Evolutionary conservation across 2,329 filamentous ascomycete genomes (phyloP), one percentile per base, ranked within the genome.

Genomic region (Aspergillus sp.): DNA sequence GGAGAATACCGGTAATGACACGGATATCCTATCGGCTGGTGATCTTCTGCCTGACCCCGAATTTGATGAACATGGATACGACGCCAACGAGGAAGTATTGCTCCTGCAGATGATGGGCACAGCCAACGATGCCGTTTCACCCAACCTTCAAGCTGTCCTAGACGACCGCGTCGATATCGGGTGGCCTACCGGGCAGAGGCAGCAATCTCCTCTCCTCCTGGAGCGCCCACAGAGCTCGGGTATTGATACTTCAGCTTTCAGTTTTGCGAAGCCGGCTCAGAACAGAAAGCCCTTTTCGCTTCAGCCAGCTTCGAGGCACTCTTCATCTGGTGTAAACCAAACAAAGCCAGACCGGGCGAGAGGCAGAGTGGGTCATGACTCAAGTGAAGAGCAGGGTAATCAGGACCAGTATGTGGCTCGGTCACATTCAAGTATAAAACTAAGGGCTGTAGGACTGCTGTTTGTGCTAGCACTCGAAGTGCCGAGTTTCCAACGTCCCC

Each of bases 181-280:
- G 17, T 41, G 57, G 41, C 35, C 55, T 17, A 27, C 43, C 15
- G 55, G 43, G 11, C 54, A 56, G 25, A 54, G 19, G 40, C 56
- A 57, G 27, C 25, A 51, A 2, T 55, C 60, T 17, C 62, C 68
- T 23, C 51, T 68, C 7, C 60, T 74, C 35, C 68, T 75, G 57
- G 63, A 70, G 41, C 70, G 73, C 2, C 73, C 72, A 12, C 53
- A 63, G 19, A 73, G 64, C 43, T 69, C 69, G 6, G 67, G 63
- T 1, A 57, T 71, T 23, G 68, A 75, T 44, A 46, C 63, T 17
- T 39, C 63, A 8, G 62, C 61, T 1, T 75, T 77, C 55, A 70
- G 67, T 6, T 77, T 76, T 57, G 61, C 68, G 15, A 74, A 68
- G 51, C 74, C 72, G 23, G 62, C 54, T 19, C 63, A 61, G 31